A percentile compares a stretch with the other conserved stretches of the same genome.
Evolutionary conservation across 768 basidiomycete genomes (phyloP).

Genomic region (Scleroderma bovista): DNA sequence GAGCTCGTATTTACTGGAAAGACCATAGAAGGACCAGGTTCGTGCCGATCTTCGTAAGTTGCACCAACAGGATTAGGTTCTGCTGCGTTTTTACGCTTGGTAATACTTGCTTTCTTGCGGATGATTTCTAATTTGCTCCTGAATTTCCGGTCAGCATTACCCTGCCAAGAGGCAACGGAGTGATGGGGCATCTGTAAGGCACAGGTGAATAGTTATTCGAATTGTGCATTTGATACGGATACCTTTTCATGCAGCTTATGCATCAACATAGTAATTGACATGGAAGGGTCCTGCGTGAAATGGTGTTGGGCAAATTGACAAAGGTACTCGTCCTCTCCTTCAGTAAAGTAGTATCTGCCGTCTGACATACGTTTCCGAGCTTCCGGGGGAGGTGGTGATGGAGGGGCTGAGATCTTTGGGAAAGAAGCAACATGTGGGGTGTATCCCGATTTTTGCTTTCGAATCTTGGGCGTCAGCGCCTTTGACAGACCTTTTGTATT

Average conservation of each 20-base stretch:
- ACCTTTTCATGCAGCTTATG: conserved; percentile 44
- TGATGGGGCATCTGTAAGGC: conserved; percentile 58
- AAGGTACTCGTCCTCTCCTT: conserved; percentile 46
- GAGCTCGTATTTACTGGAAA: neutral
- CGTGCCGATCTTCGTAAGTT: neutral
- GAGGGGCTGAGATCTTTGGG: conserved; percentile 26
- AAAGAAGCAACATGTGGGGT: neutral
- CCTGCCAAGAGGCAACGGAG: conserved; percentile 43
- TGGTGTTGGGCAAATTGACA: conserved; percentile 40
- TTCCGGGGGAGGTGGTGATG: conserved; percentile 41
- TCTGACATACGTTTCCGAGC: conserved; percentile 22
- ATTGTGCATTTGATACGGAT: neutral
- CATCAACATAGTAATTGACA: conserved; percentile 34
- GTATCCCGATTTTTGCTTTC: conserved; percentile 8
- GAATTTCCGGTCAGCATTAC: conserved; percentile 29
- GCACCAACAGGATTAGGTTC: neutral
- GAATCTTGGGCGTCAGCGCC: conserved; percentile 3
- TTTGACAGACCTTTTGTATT: neutral
- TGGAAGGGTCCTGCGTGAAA: conserved; percentile 42
- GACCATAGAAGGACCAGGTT: conserved; percentile 2
- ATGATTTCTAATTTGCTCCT: conserved; percentile 39
- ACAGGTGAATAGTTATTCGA: neutral
- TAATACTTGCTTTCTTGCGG: conserved; percentile 47
- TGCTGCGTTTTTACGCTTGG: conserved; percentile 36
- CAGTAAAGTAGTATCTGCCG: conserved; percentile 42